These are phyloP conservation scores for Phycomyces nitens DNA, from an alignment of 192 early-diverging fungal species.

Conservation along the genomic window DNA sequence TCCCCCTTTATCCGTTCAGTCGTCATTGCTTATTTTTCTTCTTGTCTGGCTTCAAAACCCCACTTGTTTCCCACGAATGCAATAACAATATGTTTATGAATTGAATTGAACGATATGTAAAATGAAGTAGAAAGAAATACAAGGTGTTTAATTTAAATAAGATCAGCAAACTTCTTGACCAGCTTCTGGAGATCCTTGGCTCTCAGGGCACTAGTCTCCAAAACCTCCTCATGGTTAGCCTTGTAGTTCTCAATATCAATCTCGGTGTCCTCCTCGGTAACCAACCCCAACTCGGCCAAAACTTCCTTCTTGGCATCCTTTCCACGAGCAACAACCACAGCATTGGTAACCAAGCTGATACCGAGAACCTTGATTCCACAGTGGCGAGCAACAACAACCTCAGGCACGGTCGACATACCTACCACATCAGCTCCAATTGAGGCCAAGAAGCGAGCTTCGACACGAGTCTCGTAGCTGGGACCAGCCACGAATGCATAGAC, in stretches of 20 bases:
- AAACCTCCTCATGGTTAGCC: slow-evolving; percentile 68
- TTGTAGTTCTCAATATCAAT: slow-evolving; percentile 41
- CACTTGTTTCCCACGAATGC: no score
- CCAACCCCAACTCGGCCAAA: slow-evolving; percentile 16
- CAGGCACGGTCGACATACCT: slow-evolving; percentile 87
- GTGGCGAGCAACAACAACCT: slow-evolving; percentile 81
- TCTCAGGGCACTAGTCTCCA: slow-evolving; percentile 52
- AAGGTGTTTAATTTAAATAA: neutral
- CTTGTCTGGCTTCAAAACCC: no score
- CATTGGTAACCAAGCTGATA: slow-evolving; percentile 76
- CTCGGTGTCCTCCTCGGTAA: slow-evolving; percentile 26
- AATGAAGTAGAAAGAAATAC: neutral
- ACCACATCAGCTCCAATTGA: slow-evolving; percentile 77
- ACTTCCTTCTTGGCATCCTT: slow-evolving; percentile 39
- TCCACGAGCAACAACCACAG: slow-evolving; percentile 44
- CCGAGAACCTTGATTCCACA: slow-evolving; percentile 79
- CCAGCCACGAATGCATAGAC: slow-evolving; percentile 82
- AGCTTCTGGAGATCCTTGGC: slow-evolving; percentile 56
- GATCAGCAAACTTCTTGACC: slow-evolving; percentile 16
- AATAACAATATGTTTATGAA: neutral
- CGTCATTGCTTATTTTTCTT: no score
- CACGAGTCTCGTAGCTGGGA: slow-evolving; percentile 87
- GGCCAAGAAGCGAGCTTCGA: slow-evolving; percentile 73
- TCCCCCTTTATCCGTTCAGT: no score
- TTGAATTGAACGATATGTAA: neutral